phyloP scores from a whole-genome alignment of 495 filamentous ascomycete genomes.

The Hyaloscypha hepaticicola region DNA sequence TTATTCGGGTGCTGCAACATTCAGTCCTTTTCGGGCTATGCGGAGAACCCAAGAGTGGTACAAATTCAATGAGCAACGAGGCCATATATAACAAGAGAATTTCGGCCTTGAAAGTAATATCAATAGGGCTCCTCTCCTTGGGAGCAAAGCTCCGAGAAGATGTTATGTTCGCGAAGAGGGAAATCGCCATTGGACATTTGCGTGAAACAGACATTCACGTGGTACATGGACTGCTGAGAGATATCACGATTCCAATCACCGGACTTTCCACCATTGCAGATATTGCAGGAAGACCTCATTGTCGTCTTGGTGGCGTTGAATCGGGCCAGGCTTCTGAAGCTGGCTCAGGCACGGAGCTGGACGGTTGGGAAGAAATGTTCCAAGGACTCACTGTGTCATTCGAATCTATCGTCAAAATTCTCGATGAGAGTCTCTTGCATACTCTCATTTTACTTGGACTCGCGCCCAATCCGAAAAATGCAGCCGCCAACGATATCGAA shows the following conservation, averaged over 20 bases:
- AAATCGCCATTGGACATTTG: constrained; percentile 70
- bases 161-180: constrained; percentile 75
- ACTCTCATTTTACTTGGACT: constrained; percentile 57
- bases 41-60: neutral
- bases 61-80: neutral
- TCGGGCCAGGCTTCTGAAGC: neutral
- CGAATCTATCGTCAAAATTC: constrained; percentile 36
- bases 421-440: constrained; percentile 71
- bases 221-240: constrained; percentile 10
- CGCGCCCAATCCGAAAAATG: constrained; percentile 43
- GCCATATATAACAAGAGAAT: neutral
- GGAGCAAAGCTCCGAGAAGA: constrained; percentile 69
- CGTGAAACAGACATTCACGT: constrained; percentile 54
- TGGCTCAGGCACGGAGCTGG: neutral
- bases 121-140: constrained; percentile 56
- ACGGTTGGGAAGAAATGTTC: constrained; percentile 16
- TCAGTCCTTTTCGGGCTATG: neutral
- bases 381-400: neutral
- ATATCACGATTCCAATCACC: constrained; percentile 21
- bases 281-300: constrained; percentile 16
- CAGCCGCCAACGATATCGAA: constrained; percentile 55
- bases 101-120: constrained; percentile 47
- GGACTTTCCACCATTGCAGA: constrained; percentile 23
- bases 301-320: neutral
- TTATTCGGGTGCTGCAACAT: constrained; percentile 14